Evolutionary conservation across 2,329 filamentous ascomycete genomes (phyloP), one percentile per base, ranked within the genome.

Genomic region (Botrytis aclada): DNA sequence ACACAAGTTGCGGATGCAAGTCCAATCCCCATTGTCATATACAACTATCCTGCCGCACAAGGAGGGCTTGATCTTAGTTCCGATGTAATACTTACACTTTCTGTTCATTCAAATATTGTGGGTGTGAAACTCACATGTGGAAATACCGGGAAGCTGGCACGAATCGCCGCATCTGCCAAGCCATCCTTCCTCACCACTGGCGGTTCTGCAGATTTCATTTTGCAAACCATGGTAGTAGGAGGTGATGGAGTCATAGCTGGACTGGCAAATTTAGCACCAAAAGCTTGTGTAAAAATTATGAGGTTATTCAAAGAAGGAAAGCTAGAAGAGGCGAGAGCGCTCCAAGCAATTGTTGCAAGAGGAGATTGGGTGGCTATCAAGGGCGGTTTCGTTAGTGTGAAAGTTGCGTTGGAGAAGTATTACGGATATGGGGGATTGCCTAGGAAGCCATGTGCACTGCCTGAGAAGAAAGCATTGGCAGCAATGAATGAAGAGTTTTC

Each of bases 321-420:
- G 73, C 73, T 86, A 20, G 82, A 85, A 5, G 87, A 91, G 76
- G 90, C 91, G 2, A 84, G 85, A 65, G 85, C 85, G 76, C 79
- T 92, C 77, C 91, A 92, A 81, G 86, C 84, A 29, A 81, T 90
- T 39, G 85, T 92, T 29, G 89, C 89, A 1, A 82, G 86, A 41
- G 90, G 88, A 20, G 90, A 92, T 80, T 92, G 89, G 90, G 86
- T 85, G 0, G 88, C 88, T 60, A 92, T 91, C 74, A 85, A 90
- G 77, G 88, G 88, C 10, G 90, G 89, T 1, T 88, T 92, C 75
- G 86, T 90, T 45, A 89, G 88, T 2, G 89, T 89, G 71, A 92
- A 92, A 83, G 86, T 86, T 64, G 89, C 84, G 1, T 78, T 92
- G 76, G 83, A 88, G 79, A 82, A 84, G 32, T 88, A 88, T 77